Evolutionary conservation across 176 grass and related monocot species (phyloP), one percentile per base, ranked within the genome.

Genomic region (Carex parvula): DNA sequence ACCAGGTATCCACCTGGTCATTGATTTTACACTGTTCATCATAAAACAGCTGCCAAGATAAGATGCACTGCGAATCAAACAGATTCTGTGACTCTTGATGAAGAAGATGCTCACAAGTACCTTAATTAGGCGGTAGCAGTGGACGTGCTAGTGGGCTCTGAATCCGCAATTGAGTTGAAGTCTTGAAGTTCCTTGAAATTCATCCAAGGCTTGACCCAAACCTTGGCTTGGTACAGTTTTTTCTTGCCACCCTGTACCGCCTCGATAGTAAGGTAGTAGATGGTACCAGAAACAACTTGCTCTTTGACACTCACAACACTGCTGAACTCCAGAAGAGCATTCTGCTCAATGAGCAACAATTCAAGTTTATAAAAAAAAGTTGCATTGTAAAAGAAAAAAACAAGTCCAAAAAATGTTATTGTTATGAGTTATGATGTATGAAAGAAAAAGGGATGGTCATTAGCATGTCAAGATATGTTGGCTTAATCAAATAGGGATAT

Each of bases 141-240:
- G 13, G 46, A 50, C 8, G 73, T 77, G 50, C n/a, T 18, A 84
- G n/a, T 16, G 0, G 67, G 55, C 14, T 60, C 42, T 33, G 68
- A 66, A 33, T 77, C 57, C 2, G 18, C 69, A 11, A 39, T n/a
- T 22, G 56, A 24, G 55, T 87, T 79, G 57, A 87, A 87, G 71
- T 87, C 86, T 44, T 83, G 35, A 58, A 87, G 86, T 59, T 83
- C 67, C 44, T 67, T 79, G 64, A 83, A 83, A 11, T 84, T 30
- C 22, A 88, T 67, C 87, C 87, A 88, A 16, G 81, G 81, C 60
- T 84, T 84, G 50, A 80, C 62, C 87, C 81, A 88, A 39, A 88
- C 62, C 81, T 84, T 84, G 4, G 87, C 87, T 48, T 84, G 64
- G 52, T 80, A 88, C 2, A 70, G 60, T 26, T 84, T 88, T 57